Conservation (phyloP, 176 grass and related monocot species). For the Carex kokanica region DNA sequence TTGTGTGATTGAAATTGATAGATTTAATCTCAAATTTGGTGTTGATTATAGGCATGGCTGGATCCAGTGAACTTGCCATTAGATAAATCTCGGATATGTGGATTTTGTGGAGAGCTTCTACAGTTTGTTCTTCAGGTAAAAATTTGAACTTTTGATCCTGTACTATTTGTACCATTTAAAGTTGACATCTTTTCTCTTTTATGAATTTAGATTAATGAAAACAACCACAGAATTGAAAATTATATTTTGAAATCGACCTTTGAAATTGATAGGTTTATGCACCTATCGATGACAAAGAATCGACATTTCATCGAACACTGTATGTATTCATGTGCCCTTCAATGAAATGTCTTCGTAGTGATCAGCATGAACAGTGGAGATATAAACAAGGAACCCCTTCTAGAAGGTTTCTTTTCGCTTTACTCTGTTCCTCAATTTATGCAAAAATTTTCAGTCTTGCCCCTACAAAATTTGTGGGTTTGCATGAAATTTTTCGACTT, state of each 20-base stretch:
- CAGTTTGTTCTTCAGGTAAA: slow-evolving; percentile 82
- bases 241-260: background rate
- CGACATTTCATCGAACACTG: slow-evolving; percentile 70
- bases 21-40: background rate
- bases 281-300: slow-evolving; percentile 39
- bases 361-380: slow-evolving; percentile 91
- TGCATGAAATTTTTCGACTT: background rate
- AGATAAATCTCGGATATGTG: slow-evolving; percentile 43
- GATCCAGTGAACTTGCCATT: slow-evolving; percentile 67
- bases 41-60: slow-evolving; percentile 56
- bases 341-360: slow-evolving; percentile 68
- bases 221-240: background rate
- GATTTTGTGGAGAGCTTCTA: slow-evolving; percentile 69
- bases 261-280: slow-evolving; percentile 58
- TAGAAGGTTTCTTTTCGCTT: slow-evolving; percentile 53
- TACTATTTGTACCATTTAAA: background rate
- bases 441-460: background rate
- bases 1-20: background rate
- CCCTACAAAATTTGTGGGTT: background rate
- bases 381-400: slow-evolving; percentile 44
- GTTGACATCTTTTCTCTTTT: background rate
- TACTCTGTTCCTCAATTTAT: background rate
- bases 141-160: background rate
- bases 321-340: slow-evolving; percentile 87
- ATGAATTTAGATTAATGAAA: background rate